phyloP scores from a whole-genome alignment of 148 eudicot species.

The Fagopyrum esculentum region DNA sequence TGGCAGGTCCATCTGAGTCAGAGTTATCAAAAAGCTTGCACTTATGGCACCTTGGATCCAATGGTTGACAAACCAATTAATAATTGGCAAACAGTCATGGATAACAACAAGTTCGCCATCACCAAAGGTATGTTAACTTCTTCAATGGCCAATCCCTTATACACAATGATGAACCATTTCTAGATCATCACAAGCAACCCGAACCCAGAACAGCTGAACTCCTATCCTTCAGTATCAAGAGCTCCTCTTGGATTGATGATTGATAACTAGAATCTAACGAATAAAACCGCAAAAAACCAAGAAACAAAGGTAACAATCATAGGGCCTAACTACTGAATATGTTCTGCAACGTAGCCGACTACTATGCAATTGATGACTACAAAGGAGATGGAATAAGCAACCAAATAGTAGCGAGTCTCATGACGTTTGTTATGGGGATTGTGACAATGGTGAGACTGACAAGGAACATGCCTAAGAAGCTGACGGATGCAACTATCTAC shows the following conservation, averaged over 20 bases:
- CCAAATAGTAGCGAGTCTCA: slow-evolving; percentile 51
- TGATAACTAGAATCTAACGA: no score
- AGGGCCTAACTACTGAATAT: not conserved
- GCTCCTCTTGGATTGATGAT: no score
- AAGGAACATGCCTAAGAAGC: slow-evolving; percentile 67
- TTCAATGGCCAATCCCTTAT: not conserved
- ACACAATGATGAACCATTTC: not conserved
- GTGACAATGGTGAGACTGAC: slow-evolving; percentile 73
- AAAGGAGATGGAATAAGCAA: slow-evolving; percentile 36
- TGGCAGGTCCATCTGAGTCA: slow-evolving; percentile 23
- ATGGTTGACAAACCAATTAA: slow-evolving; percentile 23
- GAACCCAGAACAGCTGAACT: no score
- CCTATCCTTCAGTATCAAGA: no score
- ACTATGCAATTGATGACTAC: slow-evolving; percentile 24
- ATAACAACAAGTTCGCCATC: slow-evolving; percentile 17
- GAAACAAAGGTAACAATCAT: no score
- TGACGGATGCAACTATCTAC: slow-evolving; percentile 65
- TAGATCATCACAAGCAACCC: no score
- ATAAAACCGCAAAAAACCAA: no score
- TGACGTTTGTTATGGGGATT: slow-evolving; percentile 74
- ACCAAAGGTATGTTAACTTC: slow-evolving; percentile 23
- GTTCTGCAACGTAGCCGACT: slow-evolving; percentile 18
- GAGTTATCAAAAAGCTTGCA: slow-evolving; percentile 16
- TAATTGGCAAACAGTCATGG: slow-evolving; percentile 18
- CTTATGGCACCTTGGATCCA: slow-evolving; percentile 18